Conservation (phyloP, 2,329 filamentous ascomycete genomes). For the Ceratocystis alfenasii region DNA sequence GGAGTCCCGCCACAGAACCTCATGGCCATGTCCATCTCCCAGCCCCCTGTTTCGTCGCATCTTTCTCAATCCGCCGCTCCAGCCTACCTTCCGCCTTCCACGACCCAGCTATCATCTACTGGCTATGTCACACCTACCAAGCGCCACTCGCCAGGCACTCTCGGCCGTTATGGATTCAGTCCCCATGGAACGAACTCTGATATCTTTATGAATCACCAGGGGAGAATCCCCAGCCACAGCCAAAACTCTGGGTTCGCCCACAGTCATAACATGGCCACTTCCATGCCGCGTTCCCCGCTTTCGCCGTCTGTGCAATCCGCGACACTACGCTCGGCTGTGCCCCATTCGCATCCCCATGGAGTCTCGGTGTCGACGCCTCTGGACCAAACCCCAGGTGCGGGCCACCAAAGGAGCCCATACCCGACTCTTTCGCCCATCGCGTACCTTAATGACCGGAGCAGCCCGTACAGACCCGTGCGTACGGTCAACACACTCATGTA, state of each 20-base stretch:
- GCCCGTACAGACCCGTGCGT: conserved; percentile 83
- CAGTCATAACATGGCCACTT: conserved; percentile 24
- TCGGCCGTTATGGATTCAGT: conserved; percentile 31
- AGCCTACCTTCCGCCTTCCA: conserved; percentile 14
- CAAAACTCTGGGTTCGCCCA: neutral
- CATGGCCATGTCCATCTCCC: conserved; percentile 4
- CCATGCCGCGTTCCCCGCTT: conserved; percentile 45
- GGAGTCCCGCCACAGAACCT: neutral
- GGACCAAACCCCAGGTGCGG: neutral
- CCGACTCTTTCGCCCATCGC: conserved; percentile 62
- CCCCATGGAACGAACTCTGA: conserved; percentile 1
- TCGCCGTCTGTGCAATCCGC: conserved; percentile 19
- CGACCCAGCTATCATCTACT: conserved; percentile 21
- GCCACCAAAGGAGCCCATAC: conserved; percentile 16
- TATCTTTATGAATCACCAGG: conserved; percentile 4
- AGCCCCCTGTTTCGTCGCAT: conserved; percentile 7
- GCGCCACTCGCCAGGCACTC: conserved; percentile 40
- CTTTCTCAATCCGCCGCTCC: conserved; percentile 7
- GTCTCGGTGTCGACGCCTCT: conserved; percentile 4
- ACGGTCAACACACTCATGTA: conserved; percentile 84
- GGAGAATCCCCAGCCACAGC: neutral
- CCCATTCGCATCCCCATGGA: conserved; percentile 9
- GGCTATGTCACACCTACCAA: conserved; percentile 42
- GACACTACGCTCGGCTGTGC: conserved; percentile 7
- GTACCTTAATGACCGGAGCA: conserved; percentile 77